phyloP scores from a whole-genome alignment of 768 basidiomycete species.

The Boletus bicolor region DNA sequence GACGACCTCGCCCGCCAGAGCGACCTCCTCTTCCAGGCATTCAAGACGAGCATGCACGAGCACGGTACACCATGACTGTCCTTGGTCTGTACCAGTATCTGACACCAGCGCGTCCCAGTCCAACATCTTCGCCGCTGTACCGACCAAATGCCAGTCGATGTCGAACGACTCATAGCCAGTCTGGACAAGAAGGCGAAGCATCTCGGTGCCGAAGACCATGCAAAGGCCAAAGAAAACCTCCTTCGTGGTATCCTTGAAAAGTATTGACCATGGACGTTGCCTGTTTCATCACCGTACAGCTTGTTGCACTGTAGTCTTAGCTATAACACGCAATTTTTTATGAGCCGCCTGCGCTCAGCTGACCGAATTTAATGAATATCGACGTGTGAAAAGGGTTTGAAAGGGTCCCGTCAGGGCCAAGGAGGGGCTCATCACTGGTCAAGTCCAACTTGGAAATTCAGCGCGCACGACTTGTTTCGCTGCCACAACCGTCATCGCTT shows the following conservation, averaged over 20 bases:
- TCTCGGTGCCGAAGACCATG: constrained; percentile 31
- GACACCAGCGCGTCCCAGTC: constrained; percentile 33
- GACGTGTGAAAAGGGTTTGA: constrained; percentile 26
- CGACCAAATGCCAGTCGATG: constrained; percentile 45
- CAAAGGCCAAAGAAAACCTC: constrained; percentile 34
- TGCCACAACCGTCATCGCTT: constrained; percentile 8
- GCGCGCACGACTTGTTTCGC: constrained; percentile 5
- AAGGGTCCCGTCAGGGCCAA: constrained; percentile 3
- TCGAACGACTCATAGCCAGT: constrained; percentile 49
- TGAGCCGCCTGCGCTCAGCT: not conserved
- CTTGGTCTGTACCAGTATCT: not conserved
- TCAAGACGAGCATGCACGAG: constrained; percentile 43
- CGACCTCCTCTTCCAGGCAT: constrained; percentile 48
- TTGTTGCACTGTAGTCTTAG: constrained; percentile 7
- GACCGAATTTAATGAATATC: not conserved
- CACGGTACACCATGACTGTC: constrained; percentile 40
- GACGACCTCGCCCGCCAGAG: constrained; percentile 47
- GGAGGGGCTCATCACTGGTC: not conserved
- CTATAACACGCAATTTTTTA: not conserved
- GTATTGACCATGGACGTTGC: constrained; percentile 17
- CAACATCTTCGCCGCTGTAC: constrained; percentile 41
- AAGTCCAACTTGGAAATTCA: constrained; percentile 1
- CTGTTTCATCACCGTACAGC: not conserved
- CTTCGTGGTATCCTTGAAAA: constrained; percentile 34
- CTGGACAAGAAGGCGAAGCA: constrained; percentile 55